These are phyloP conservation scores for Picea abies DNA, from an alignment of 83 land plant species.

Conservation along the genomic window DNA sequence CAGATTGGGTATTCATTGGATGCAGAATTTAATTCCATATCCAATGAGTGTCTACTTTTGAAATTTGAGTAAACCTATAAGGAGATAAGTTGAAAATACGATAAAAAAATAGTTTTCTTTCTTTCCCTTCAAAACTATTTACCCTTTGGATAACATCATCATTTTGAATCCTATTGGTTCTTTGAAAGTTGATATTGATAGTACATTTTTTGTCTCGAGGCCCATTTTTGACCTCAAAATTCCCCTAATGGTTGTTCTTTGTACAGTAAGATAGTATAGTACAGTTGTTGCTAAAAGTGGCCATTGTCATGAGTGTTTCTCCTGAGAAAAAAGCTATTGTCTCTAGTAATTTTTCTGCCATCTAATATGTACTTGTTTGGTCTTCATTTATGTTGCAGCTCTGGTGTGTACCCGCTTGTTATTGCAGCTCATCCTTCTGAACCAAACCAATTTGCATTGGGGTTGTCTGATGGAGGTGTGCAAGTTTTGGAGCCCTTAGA, in stretches of 20 bases:
- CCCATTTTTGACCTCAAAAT: no score
- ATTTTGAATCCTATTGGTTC: no score
- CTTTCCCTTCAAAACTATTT: no score
- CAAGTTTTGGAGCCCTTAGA: constrained; percentile 61
- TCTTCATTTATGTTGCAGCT: constrained; percentile 28
- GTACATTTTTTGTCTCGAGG: no score
- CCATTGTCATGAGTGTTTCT: background rate
- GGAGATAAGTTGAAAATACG: no score
- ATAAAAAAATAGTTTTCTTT: no score
- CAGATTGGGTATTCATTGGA: no score
- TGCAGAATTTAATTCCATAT: no score
- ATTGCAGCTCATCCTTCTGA: constrained; percentile 69
- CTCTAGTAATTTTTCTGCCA: background rate
- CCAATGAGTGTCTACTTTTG: no score
- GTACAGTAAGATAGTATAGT: background rate
- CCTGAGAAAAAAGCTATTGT: background rate
- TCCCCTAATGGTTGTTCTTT: background rate
- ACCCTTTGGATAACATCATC: no score
- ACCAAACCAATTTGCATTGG: constrained; percentile 62
- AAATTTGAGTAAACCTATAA: no score
- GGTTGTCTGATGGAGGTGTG: constrained; percentile 60
- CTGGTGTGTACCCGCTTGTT: constrained; percentile 55
- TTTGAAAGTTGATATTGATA: no score
- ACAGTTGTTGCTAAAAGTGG: background rate
- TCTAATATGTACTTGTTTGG: constrained; percentile 8